phyloP scores from a whole-genome alignment of 2,329 filamentous ascomycete species.

The Sporothrix brasiliensis region DNA sequence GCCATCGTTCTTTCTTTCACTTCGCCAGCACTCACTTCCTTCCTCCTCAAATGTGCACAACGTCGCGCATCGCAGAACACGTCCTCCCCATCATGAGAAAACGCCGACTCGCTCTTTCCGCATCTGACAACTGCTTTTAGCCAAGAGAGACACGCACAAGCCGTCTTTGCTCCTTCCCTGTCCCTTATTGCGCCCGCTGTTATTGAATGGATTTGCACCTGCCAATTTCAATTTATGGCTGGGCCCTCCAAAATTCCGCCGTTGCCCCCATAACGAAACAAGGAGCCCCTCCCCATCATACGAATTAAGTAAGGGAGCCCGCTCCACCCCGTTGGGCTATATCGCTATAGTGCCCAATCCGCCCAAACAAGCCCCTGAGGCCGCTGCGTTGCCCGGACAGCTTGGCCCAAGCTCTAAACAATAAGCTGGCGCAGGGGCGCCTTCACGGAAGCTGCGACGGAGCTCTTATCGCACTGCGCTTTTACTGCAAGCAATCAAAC shows the following conservation, averaged over 20 bases:
- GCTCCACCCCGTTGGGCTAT: background rate
- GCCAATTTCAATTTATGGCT: conserved; percentile 21
- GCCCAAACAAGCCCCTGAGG: conserved; percentile 17
- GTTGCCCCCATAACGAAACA: conserved; percentile 29
- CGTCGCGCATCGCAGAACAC: background rate
- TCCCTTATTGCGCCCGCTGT: conserved; percentile 3
- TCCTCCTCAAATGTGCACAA: conserved; percentile 1
- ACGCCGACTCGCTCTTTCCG: conserved; percentile 28
- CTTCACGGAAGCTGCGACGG: conserved; percentile 20
- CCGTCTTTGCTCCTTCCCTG: background rate
- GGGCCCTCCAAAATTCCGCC: background rate
- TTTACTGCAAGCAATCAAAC: conserved; percentile 30
- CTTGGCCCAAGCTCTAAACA: conserved; percentile 36
- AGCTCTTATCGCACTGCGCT: conserved; percentile 17
- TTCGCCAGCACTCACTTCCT: background rate
- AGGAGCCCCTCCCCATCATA: conserved; percentile 17
- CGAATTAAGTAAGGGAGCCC: conserved; percentile 22
- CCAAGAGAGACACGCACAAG: background rate
- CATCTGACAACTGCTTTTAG: conserved; percentile 12
- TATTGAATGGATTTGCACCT: conserved; percentile 17
- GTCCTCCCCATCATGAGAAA: conserved; percentile 27
- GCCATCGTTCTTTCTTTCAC: background rate
- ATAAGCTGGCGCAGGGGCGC: conserved; percentile 19
- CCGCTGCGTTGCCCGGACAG: conserved; percentile 37
- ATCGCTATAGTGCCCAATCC: conserved; percentile 2